Evolutionary conservation across 306 rosid species (phyloP).

Genomic region (Argentina anserina): DNA sequence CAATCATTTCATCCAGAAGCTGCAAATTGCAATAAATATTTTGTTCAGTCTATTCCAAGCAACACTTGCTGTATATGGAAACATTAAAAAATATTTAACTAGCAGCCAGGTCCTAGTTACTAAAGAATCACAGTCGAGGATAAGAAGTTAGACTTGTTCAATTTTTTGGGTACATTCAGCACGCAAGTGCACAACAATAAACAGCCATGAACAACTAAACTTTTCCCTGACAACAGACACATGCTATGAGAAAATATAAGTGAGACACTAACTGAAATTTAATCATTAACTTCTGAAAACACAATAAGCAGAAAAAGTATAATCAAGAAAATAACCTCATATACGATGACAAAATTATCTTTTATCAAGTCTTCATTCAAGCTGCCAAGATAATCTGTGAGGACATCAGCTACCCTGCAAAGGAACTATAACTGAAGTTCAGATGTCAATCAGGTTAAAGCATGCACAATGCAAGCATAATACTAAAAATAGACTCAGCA

Average conservation of each 20-base stretch:
- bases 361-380: slow-evolving; percentile 85
- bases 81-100: neutral
- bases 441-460: slow-evolving; percentile 10
- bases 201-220: neutral
- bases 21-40: slow-evolving; percentile 32
- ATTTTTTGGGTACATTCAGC: neutral
- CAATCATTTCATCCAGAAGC: slow-evolving; percentile 99
- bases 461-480: neutral
- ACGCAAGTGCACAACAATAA: neutral
- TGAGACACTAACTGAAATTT: neutral
- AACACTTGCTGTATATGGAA: neutral
- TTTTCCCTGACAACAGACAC: neutral
- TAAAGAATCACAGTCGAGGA: neutral
- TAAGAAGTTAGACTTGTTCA: neutral
- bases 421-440: slow-evolving; percentile 71
- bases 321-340: slow-evolving; percentile 55
- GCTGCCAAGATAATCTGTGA: slow-evolving; percentile 81
- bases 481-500: neutral
- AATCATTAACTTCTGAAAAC: neutral
- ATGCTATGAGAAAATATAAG: neutral
- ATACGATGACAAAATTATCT: slow-evolving; percentile 85
- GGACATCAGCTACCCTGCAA: slow-evolving; percentile 93
- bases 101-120: slow-evolving; percentile 6
- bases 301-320: neutral
- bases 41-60: slow-evolving; percentile 1